A percentile compares a stretch with the other conserved stretches of the same genome.
phyloP scores from a whole-genome alignment of 2,329 filamentous ascomycete species.

The Lasiodiplodia hormozganensis region DNA sequence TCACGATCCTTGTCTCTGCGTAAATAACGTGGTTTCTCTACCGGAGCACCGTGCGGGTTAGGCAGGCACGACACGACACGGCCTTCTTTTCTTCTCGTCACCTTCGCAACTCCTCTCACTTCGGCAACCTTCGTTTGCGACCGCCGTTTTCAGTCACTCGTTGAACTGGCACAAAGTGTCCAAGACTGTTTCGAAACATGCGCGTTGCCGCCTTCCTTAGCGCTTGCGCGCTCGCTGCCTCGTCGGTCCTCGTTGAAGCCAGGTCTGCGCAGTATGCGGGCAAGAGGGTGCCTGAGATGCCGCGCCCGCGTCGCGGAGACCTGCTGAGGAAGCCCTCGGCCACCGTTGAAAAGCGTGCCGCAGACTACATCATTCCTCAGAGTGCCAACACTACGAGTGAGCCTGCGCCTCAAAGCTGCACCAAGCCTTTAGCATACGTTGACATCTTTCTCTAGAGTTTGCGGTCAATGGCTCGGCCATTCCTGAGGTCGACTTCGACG shows the following conservation, averaged over 20 bases:
- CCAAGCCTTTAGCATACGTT: constrained; percentile 33
- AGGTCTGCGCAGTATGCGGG: constrained; percentile 22
- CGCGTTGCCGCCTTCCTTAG: constrained; percentile 9
- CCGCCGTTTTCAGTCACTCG: neutral
- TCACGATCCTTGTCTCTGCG: neutral
- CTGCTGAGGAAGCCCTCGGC: constrained; percentile 30
- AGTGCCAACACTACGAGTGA: constrained; percentile 49
- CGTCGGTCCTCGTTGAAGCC: constrained; percentile 14
- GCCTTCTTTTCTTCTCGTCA: neutral
- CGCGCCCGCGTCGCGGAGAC: constrained; percentile 37
- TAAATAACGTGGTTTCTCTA: neutral
- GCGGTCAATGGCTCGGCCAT: constrained; percentile 69
- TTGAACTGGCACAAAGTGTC: neutral
- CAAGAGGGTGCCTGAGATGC: constrained; percentile 33
- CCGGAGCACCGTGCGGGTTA: neutral
- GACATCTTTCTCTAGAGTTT: constrained; percentile 58
- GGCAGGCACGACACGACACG: neutral
- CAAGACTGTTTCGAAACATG: constrained; percentile 1
- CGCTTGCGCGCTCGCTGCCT: constrained; percentile 23
- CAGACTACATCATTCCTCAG: constrained; percentile 48
- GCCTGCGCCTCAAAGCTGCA: constrained; percentile 3
- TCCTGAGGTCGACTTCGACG: constrained; percentile 73
- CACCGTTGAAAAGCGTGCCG: constrained; percentile 3
- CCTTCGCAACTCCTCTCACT: neutral
- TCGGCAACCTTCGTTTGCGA: neutral